A percentile compares a stretch with the other conserved stretches of the same genome.
Evolutionary conservation across 176 grass and related monocot genomes (phyloP).

Genomic region (Eragrostis nindensis): DNA sequence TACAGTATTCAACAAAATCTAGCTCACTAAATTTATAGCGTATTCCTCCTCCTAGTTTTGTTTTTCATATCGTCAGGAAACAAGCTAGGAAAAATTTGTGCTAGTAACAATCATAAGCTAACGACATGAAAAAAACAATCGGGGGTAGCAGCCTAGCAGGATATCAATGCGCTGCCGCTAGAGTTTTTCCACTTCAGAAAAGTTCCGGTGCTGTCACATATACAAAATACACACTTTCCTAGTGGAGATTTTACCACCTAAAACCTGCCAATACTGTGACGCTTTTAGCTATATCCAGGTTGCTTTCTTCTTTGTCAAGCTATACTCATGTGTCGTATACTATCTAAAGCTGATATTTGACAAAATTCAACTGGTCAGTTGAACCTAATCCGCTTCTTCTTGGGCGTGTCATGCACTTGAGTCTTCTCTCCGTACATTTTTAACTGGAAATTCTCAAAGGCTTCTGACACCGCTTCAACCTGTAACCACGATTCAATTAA

Average conservation of each 20-base stretch:
- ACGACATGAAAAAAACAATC: too few relatives aligned
- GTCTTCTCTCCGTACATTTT: conserved; percentile 81
- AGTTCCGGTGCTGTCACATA: not conserved
- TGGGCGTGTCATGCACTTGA: conserved; percentile 87
- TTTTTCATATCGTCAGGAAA: too few relatives aligned
- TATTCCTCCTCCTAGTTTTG: too few relatives aligned
- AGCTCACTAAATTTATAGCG: too few relatives aligned
- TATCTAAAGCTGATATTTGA: conserved; percentile 29
- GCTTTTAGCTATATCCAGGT: conserved; percentile 26
- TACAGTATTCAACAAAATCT: too few relatives aligned
- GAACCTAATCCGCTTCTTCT: conserved; percentile 60
- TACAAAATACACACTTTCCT: conserved; percentile 29
- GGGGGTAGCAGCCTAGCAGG: too few relatives aligned
- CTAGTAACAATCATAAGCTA: too few relatives aligned
- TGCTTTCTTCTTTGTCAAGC: conserved; percentile 3
- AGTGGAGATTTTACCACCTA: conserved; percentile 27
- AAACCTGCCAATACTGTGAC: not conserved
- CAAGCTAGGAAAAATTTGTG: too few relatives aligned
- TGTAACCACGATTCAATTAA: conserved; percentile 34
- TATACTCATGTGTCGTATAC: conserved; percentile 27
- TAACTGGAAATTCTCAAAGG: conserved; percentile 90
- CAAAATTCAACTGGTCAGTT: conserved; percentile 12
- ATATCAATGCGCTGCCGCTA: too few relatives aligned
- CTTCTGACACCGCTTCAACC: conserved; percentile 80
- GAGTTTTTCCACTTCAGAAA: not conserved